Base-by-base conservation (phyloP, 1,284 basidiomycete genomes). In the Microbotryum lychnidis-dioicae region DNA sequence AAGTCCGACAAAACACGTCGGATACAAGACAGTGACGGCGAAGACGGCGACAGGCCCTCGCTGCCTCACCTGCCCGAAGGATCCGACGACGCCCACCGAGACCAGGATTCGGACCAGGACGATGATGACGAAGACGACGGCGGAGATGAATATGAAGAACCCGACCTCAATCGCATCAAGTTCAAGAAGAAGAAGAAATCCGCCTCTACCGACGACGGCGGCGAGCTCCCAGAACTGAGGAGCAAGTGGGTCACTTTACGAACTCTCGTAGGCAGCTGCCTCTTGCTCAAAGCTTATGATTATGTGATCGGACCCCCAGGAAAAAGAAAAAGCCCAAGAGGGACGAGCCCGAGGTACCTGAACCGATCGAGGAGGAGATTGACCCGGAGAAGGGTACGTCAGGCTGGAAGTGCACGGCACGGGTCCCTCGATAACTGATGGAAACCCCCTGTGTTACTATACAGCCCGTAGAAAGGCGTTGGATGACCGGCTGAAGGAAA, bases 271-370 rank as follows among this genome's bases (percentile, higher is more conserved):
- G 57, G 18, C 59, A 49, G 53, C 69, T 67, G 2, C 61, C 67
- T 45, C 56, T 64, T n/a, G 69, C 63, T 18, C 65, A 50, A 25
- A 66, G 62, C 8, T 72, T 71, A 37, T 67, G 67, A 51, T 69
- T 70, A 14, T 65, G 23, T 21, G 33, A 48, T 14, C 21, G 33
- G 61, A 53, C 12, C 9, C 79, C 82, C 71, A 85, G 85, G 27
- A 82, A 81, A 56, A 83, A 78, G 68, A 77, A 84, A 72, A 84
- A 85, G 74, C 80, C 81, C 62, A 89, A 89, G 75, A 87, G 48
- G 48, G 31, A 25, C 16, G 57, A 14, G 44, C 45, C 25, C 9
- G 54, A 55, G n/a, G 56, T 16, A 5, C 61, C 64, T 45, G 44
- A 86, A 73, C 81, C 81, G 61, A 75, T 71, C 58, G 81, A 77